phyloP scores from a whole-genome alignment of 306 rosid genomes.

The Pueraria montana region DNA sequence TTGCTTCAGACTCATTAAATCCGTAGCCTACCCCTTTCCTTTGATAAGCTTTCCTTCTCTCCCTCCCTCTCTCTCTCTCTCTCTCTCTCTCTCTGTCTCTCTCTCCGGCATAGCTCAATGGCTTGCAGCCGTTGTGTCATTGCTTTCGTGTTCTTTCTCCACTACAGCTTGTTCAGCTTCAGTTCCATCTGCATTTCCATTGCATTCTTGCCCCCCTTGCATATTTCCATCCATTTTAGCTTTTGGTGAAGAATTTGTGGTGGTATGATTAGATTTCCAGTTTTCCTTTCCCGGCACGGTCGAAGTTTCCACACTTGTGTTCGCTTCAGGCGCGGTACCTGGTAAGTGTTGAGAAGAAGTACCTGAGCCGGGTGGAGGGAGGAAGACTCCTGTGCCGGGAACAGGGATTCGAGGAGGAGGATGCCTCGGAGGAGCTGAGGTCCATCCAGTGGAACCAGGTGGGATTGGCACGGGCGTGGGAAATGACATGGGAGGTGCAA shows the following conservation, averaged over 20 bases:
- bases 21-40: conserved; percentile 55
- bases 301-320: conserved; percentile 47
- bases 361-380: conserved; percentile 83
- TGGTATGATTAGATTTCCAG: conserved; percentile 54
- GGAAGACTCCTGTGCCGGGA: conserved; percentile 92
- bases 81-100: too few species aligned
- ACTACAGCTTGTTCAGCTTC: conserved; percentile 49
- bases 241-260: conserved; percentile 50
- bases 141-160: conserved; percentile 53
- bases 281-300: conserved; percentile 54
- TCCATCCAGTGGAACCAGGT: conserved; percentile 71
- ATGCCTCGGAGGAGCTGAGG: conserved; percentile 72
- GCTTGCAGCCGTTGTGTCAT: conserved; percentile 48
- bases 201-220: conserved; percentile 62
- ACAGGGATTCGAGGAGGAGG: conserved; percentile 77
- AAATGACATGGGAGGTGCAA: conserved; percentile 66
- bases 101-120: conserved; percentile 48
- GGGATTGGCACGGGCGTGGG: conserved; percentile 71
- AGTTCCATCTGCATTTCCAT: conserved; percentile 62
- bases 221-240: conserved; percentile 57
- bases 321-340: conserved; percentile 51
- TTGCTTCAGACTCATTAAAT: conserved; percentile 68
- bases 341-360: conserved; percentile 58
- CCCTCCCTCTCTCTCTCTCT: conserved; percentile 50
- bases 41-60: conserved; percentile 32